A percentile compares a stretch with the other conserved stretches of the same genome.
phyloP scores from a whole-genome alignment of 2,329 filamentous ascomycete species.

The Colletotrichum limetticola region DNA sequence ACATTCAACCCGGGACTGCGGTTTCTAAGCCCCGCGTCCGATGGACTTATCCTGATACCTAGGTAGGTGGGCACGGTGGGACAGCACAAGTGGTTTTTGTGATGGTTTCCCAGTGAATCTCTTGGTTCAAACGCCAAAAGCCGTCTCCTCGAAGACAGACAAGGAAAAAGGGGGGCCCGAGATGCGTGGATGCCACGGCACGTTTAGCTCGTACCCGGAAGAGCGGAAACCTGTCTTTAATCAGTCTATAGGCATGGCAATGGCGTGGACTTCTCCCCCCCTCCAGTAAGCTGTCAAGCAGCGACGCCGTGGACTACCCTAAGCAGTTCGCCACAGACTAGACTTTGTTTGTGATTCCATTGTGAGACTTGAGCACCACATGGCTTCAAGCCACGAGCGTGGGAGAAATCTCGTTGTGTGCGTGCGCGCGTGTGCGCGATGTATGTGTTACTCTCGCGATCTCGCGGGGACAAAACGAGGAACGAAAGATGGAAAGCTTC shows the following conservation, averaged over 20 bases:
- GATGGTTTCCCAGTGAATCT: not conserved
- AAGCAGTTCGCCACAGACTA: not conserved
- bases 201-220: not conserved
- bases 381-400: not conserved
- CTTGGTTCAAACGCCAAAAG: not conserved
- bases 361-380: slow-evolving; percentile 2
- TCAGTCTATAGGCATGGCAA: not conserved
- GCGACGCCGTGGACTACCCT: not conserved
- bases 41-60: not conserved
- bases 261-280: not conserved
- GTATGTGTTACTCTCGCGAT: not conserved
- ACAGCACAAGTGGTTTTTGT: not conserved
- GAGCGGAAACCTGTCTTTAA: not conserved
- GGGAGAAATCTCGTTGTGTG: not conserved
- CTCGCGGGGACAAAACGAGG: too few species aligned
- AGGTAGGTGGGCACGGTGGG: too few species aligned
- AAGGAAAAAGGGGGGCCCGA: not conserved
- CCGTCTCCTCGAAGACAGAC: not conserved
- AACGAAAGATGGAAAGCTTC: not conserved
- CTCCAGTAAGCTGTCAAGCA: not conserved
- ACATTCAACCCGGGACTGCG: not conserved
- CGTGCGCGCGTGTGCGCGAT: not conserved
- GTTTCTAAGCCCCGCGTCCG: not conserved
- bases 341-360: not conserved
- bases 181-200: not conserved